Evolutionary conservation across 106 monocot genomes (phyloP).

Genomic region (Amphibolis antarctica): DNA sequence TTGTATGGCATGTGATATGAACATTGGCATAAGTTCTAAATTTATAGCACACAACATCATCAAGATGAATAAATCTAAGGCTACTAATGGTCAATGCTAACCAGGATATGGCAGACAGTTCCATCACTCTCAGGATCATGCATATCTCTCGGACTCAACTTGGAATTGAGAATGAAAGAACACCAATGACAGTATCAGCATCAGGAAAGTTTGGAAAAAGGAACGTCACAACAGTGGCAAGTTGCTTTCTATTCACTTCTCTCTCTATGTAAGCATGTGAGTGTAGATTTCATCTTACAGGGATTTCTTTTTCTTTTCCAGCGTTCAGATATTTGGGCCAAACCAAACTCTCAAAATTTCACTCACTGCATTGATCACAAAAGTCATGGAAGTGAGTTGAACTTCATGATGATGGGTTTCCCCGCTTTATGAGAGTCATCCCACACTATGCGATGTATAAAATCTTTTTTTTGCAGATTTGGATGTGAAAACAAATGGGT

Average conservation of each 20-base stretch:
- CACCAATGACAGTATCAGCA: slow-evolving; percentile 47
- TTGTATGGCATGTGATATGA: neutral
- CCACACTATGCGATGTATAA: neutral
- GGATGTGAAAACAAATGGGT: slow-evolving; percentile 76
- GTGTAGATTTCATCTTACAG: neutral
- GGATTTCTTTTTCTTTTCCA: slow-evolving; percentile 12
- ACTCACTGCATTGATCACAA: slow-evolving; percentile 55
- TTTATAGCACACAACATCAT: neutral
- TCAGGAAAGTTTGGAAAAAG: slow-evolving; percentile 21
- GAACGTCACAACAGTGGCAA: slow-evolving; percentile 28
- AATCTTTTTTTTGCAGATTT: slow-evolving; percentile 32
- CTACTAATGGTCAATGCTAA: slow-evolving; percentile 8
- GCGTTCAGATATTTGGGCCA: slow-evolving; percentile 71
- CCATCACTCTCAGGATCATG: slow-evolving; percentile 12
- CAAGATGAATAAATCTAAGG: neutral
- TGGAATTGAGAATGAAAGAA: slow-evolving; percentile 53
- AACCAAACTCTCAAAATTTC: slow-evolving; percentile 65
- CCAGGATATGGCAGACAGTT: slow-evolving; percentile 35
- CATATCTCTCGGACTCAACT: slow-evolving; percentile 16
- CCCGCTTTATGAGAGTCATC: neutral
- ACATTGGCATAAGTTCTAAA: neutral
- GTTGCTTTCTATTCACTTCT: slow-evolving; percentile 7
- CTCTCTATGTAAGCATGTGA: neutral
- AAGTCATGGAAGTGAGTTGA: slow-evolving; percentile 49
- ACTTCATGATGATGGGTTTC: neutral